A percentile compares a stretch with the other conserved stretches of the same genome.
These are phyloP conservation scores for Dissophora globulifera DNA, from an alignment of 192 early-diverging fungal species.

Conservation along the genomic window DNA sequence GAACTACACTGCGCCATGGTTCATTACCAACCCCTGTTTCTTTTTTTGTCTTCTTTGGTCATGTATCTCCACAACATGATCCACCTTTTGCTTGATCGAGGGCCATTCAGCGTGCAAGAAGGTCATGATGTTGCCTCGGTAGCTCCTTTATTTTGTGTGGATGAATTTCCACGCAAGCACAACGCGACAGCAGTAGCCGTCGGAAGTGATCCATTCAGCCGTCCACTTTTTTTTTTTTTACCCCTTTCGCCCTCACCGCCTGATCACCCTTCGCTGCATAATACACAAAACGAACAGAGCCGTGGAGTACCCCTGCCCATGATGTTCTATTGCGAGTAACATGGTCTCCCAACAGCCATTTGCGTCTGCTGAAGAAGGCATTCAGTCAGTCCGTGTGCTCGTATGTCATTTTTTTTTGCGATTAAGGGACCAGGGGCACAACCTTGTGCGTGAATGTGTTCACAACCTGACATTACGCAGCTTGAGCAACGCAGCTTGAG, in stretches of 20 bases:
- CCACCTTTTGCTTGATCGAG: background rate
- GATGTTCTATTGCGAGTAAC: conserved; percentile 1
- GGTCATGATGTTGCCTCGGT: conserved; percentile 14
- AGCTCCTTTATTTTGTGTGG: conserved; percentile 18
- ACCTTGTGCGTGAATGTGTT: too few relatives aligned
- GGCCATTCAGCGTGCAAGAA: conserved; percentile 21
- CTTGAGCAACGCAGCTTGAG: background rate
- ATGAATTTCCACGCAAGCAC: background rate
- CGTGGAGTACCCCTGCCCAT: background rate
- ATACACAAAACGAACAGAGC: background rate
- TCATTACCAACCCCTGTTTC: conserved; percentile 5
- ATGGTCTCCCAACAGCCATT: too few relatives aligned
- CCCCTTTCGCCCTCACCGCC: conserved; percentile 26
- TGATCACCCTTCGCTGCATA: conserved; percentile 28
- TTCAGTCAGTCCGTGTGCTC: background rate
- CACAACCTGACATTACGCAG: conserved; percentile 10
- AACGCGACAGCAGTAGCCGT: background rate
- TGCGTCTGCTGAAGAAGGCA: background rate
- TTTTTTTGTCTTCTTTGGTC: background rate
- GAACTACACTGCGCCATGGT: background rate
- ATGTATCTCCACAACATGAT: conserved; percentile 21
- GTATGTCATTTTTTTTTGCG: conserved; percentile 1
- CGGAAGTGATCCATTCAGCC: background rate
- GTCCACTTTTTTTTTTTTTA: conserved; percentile 4
- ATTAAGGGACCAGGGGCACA: too few relatives aligned